Evolutionary conservation across 441 rosid genomes (phyloP).

Genomic region (Gossypium davidsonii): DNA sequence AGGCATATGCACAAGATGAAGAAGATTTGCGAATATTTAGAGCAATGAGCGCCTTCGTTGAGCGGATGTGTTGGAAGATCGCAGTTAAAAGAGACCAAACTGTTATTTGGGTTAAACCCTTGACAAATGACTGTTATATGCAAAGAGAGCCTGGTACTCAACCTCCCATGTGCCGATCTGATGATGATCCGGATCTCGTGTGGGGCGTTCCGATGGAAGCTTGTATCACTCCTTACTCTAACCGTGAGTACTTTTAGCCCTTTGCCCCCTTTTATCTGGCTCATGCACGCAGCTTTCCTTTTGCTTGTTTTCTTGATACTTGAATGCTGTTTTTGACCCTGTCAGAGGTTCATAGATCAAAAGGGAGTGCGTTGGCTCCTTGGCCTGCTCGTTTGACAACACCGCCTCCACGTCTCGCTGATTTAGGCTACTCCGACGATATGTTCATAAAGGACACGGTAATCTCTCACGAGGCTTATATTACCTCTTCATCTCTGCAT

Average conservation of each 20-base stretch:
- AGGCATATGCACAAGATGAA: constrained; percentile 96
- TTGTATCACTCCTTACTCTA: constrained; percentile 85
- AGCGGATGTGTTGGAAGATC: constrained; percentile 88
- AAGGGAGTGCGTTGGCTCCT: constrained; percentile 89
- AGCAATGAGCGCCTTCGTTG: constrained; percentile 83
- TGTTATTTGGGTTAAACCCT: constrained; percentile 92
- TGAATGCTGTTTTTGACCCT: constrained; percentile 8
- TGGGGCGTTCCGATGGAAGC: constrained; percentile 83
- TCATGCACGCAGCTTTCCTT: not conserved
- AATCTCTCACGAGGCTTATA: constrained; percentile 13
- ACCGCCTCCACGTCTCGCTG: constrained; percentile 84
- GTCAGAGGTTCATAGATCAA: constrained; percentile 62
- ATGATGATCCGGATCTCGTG: constrained; percentile 82
- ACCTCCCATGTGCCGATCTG: constrained; percentile 88
- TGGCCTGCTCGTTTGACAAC: constrained; percentile 95
- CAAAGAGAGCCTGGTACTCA: constrained; percentile 73
- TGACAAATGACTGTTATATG: constrained; percentile 82
- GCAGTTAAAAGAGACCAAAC: constrained; percentile 90
- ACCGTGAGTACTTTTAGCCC: constrained; percentile 48
- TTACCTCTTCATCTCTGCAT: not conserved
- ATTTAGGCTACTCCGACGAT: constrained; percentile 70
- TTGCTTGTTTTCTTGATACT: not conserved
- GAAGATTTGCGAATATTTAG: constrained; percentile 89
- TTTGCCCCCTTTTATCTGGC: not conserved
- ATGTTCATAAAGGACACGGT: constrained; percentile 86